These are phyloP conservation scores for Taphrina pruni DNA, from an alignment of 1,139 yeast genomes.

Conservation along the genomic window DNA sequence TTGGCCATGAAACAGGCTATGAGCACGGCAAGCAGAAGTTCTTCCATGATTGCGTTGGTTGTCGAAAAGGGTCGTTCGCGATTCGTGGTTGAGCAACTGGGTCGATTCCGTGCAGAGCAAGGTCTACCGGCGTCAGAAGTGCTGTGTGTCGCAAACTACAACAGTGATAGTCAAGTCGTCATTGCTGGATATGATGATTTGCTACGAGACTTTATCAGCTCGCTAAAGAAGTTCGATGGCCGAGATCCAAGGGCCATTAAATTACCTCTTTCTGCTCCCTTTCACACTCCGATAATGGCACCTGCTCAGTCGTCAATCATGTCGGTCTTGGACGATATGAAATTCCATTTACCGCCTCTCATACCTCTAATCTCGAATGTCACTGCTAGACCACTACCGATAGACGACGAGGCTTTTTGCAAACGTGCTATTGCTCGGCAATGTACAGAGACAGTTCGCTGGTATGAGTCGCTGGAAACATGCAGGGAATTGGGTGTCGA, in stretches of 20 bases:
- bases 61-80: conserved; percentile 31
- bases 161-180: conserved; percentile 41
- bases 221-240: conserved; percentile 32
- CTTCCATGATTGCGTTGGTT: conserved; percentile 40
- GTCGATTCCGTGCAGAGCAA: conserved; percentile 17
- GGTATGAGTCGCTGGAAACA: conserved; percentile 35
- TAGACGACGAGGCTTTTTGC: conserved; percentile 24
- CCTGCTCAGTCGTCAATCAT: conserved; percentile 27
- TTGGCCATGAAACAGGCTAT: conserved; percentile 55
- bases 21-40: conserved; percentile 1
- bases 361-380: conserved; percentile 38
- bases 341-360: conserved; percentile 31
- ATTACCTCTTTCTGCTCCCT: conserved; percentile 40
- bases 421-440: conserved; percentile 38
- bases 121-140: conserved; percentile 25
- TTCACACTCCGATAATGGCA: conserved; percentile 41
- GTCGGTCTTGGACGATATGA: conserved; percentile 14
- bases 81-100: conserved; percentile 31
- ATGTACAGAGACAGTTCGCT: conserved; percentile 36
- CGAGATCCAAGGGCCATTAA: conserved; percentile 40
- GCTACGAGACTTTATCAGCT: conserved; percentile 26
- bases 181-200: conserved; percentile 38
- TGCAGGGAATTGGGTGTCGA: conserved; percentile 23
- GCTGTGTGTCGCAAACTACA: conserved; percentile 41
- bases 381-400: conserved; percentile 41